phyloP scores from a whole-genome alignment of 768 basidiomycete species.

The Rhodosporidiobolus sp. region DNA sequence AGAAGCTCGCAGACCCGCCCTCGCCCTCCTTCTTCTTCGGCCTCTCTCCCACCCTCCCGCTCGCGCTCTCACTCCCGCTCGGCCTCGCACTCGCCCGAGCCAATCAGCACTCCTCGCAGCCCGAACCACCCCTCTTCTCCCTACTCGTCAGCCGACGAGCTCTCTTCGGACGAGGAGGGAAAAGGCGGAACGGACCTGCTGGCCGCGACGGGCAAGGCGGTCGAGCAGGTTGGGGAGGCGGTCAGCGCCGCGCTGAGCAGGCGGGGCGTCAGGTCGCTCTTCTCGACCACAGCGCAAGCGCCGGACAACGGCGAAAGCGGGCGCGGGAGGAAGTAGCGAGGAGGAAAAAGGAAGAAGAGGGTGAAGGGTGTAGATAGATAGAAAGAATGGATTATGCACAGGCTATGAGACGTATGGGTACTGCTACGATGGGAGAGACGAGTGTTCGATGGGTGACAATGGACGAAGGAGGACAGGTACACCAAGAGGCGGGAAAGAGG shows the following conservation, averaged over 20 bases:
- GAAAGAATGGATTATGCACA: no score
- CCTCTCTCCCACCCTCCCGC: not conserved
- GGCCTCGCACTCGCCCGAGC: not conserved
- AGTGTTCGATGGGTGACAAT: no score
- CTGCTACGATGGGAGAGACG: no score
- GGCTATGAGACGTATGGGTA: no score
- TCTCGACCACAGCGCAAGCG: not conserved
- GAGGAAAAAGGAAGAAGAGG: no score
- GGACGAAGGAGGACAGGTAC: no score
- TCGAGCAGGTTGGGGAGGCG: conserved; percentile 9
- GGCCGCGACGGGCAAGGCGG: not conserved
- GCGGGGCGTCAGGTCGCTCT: not conserved
- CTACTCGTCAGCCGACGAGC: not conserved
- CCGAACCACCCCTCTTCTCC: not conserved
- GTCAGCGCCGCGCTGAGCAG: not conserved
- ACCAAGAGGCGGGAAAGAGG: no score
- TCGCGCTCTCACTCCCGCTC: no score
- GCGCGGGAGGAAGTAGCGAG: no score
- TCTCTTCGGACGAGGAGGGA: not conserved
- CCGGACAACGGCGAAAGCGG: not conserved
- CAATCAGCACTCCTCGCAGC: not conserved
- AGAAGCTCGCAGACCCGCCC: not conserved
- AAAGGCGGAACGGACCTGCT: not conserved
- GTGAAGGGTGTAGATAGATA: no score
- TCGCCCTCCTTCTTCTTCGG: not conserved